Conservation (phyloP, 208 protist genomes). For the Leishmania lainsoni region DNA sequence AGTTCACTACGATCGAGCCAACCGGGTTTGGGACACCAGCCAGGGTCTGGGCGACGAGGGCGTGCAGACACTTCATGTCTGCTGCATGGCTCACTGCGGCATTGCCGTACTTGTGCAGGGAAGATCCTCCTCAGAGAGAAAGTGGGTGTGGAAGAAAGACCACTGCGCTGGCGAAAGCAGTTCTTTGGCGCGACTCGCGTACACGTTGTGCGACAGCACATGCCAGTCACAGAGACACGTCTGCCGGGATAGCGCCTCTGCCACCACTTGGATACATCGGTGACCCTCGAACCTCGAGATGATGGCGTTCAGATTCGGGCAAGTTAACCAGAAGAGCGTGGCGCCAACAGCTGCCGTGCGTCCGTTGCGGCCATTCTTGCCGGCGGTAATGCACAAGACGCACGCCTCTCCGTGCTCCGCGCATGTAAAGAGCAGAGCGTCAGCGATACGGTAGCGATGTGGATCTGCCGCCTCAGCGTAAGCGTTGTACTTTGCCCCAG, state of each 20-base stretch:
- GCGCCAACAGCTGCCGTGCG: slow-evolving; percentile 71
- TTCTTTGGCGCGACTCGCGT: slow-evolving; percentile 39
- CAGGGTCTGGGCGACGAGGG: slow-evolving; percentile 75
- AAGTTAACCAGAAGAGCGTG: slow-evolving; percentile 88
- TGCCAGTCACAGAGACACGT: slow-evolving; percentile 30
- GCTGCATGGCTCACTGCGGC: slow-evolving; percentile 70
- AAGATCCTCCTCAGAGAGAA: slow-evolving; percentile 23
- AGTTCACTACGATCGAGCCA: slow-evolving; percentile 60
- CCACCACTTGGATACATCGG: slow-evolving; percentile 46
- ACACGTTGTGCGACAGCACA: slow-evolving; percentile 62
- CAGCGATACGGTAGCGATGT: slow-evolving; percentile 61
- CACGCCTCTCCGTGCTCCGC: slow-evolving; percentile 47
- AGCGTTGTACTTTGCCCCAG: slow-evolving; percentile 28
- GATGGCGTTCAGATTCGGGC: slow-evolving; percentile 77
- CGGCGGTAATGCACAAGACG: slow-evolving; percentile 78
- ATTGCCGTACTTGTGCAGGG: slow-evolving; percentile 74
- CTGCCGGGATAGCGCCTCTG: slow-evolving; percentile 34
- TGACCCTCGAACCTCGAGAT: slow-evolving; percentile 74
- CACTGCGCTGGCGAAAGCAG: slow-evolving; percentile 56
- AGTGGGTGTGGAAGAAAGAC: slow-evolving; percentile 73
- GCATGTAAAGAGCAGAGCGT: slow-evolving; percentile 66
- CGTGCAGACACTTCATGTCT: slow-evolving; percentile 91
- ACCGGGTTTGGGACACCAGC: slow-evolving; percentile 64
- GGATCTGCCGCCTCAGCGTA: slow-evolving; percentile 66
- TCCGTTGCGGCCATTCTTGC: slow-evolving; percentile 76